Evolutionary conservation across 2,329 filamentous ascomycete species (phyloP), one percentile per base, ranked within the genome.

Genomic region (Ophiostoma fasciatum): DNA sequence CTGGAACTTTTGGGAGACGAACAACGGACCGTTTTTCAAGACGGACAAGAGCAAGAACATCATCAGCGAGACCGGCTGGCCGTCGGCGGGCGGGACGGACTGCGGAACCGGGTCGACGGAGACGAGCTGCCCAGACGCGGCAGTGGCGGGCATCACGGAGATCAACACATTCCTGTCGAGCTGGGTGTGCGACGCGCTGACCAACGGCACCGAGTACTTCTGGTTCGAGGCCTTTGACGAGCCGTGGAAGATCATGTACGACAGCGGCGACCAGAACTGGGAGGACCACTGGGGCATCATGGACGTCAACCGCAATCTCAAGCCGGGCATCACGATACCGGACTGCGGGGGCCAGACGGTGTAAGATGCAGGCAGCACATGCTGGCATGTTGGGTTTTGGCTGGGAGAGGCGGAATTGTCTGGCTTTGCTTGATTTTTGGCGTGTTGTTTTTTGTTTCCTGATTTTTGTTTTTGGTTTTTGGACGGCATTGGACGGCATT

Each of bases 211-310:
- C 2, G 76, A 92, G 46, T 96, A 93, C 55, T 94, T 94, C 53
- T 96, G 88, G 88, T 94, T 96, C 54, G 82, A 87, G 52, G 84
- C 85, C 9, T 96, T 94, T 53, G 88, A 96, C 53, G 88, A 96
- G 64, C 85, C 85, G 3, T 96, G 88, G 88, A 94, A 96, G 62
- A 63, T 79, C 37, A 51, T 57, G 14, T 94, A 76, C 60, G 79
- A 94, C 54, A 63, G 62, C 5, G 57, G 58, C 39, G 62, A 66
- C 28, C 65, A 88, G 60, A 67, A 81, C 35, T 94, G 87, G 87
- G 88, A 96, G 61, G 83, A 93, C 53, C 81, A 94, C 54, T 94
- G 88, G 88, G 88, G 90, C 9, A 60, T 96, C 12, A 77, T 96
- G 74, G 83, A 92, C 48, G 70, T 83, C 4, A 68, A 84, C 49